These are phyloP conservation scores for Austropuccinia psidii DNA, from an alignment of 1,284 basidiomycete species.

Conservation along the genomic window DNA sequence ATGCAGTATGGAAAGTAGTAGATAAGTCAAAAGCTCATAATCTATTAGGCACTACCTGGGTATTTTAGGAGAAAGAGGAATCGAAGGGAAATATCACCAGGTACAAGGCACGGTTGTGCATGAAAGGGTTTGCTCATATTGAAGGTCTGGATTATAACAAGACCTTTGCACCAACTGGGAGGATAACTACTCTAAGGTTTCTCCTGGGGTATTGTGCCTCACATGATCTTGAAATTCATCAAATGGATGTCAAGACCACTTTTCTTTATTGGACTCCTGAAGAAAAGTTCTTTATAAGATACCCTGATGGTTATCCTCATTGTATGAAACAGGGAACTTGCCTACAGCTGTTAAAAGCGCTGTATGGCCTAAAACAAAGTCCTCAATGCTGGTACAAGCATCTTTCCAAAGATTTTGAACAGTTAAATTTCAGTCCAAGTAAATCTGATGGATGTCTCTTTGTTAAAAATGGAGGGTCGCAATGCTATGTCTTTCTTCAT, in stretches of 20 bases:
- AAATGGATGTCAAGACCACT: constrained; percentile 5
- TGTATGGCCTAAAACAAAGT: constrained; percentile 3
- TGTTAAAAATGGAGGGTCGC: neutral
- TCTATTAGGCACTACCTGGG: constrained; percentile 1
- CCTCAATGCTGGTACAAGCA: neutral
- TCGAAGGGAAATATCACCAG: neutral
- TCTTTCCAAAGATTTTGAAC: neutral
- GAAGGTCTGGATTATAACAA: constrained; percentile 4
- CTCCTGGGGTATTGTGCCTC: neutral
- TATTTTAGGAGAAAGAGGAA: neutral
- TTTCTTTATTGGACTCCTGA: neutral
- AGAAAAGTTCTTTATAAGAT: neutral
- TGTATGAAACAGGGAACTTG: neutral
- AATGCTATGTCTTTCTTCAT: neutral
- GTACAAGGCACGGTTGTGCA: neutral
- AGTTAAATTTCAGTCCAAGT: neutral
- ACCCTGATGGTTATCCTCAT: neutral
- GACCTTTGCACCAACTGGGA: neutral
- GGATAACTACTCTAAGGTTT: neutral
- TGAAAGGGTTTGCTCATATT: neutral
- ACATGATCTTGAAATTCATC: neutral
- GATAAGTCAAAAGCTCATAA: too few relatives aligned
- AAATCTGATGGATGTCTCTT: neutral
- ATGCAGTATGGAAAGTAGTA: too few relatives aligned
- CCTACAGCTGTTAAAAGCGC: neutral